phyloP scores from a whole-genome alignment of 345 rosid species.

The Fremontodendron californicum region DNA sequence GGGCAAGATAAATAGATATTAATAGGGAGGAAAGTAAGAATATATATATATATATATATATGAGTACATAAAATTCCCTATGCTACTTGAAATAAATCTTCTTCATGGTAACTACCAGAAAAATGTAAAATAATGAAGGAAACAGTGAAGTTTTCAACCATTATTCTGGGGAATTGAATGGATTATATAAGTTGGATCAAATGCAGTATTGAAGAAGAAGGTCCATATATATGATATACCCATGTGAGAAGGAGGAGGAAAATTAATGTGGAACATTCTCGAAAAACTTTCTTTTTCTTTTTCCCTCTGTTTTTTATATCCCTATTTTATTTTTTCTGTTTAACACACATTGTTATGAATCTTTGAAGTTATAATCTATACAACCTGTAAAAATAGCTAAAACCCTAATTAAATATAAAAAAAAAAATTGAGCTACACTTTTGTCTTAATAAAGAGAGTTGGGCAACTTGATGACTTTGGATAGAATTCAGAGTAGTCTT shows the following conservation, averaged over 20 bases:
- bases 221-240: not conserved
- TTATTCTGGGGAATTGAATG: not conserved
- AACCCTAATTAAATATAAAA: too few relatives aligned
- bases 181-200: not conserved
- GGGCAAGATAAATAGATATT: not conserved
- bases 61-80: not conserved
- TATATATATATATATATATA: not conserved
- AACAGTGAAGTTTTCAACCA: not conserved
- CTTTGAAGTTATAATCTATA: not conserved
- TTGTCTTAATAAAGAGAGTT: not conserved
- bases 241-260: not conserved
- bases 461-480: not conserved
- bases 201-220: not conserved
- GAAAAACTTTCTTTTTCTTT: not conserved
- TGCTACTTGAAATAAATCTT: not conserved
- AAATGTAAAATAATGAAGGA: not conserved
- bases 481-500: not conserved
- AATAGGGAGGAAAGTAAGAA: not conserved
- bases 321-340: not conserved
- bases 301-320: not conserved
- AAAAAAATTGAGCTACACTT: not conserved
- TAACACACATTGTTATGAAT: not conserved
- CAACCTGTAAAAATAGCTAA: not conserved
- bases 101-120: not conserved
- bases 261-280: not conserved